These are phyloP conservation scores for Colletotrichum godetiae DNA, from an alignment of 2,329 filamentous ascomycete species.

Conservation along the genomic window DNA sequence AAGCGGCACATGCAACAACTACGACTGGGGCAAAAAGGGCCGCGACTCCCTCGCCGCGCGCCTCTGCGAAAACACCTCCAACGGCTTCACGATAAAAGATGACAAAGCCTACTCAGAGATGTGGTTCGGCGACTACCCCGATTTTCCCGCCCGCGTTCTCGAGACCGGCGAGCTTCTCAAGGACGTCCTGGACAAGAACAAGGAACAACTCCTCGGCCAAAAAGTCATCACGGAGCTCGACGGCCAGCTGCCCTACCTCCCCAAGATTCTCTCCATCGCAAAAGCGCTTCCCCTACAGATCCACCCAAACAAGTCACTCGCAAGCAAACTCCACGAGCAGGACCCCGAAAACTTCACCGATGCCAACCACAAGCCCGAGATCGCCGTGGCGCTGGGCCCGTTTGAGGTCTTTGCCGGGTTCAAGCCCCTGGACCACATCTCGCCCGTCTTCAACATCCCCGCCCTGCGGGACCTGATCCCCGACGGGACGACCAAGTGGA, in stretches of 20 bases:
- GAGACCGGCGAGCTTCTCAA: conserved; percentile 72
- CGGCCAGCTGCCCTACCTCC: conserved; percentile 75
- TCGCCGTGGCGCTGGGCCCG: conserved; percentile 75
- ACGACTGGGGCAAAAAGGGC: conserved; percentile 78
- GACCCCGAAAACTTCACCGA: conserved; percentile 77
- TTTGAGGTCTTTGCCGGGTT: conserved; percentile 84
- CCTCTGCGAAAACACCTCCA: conserved; percentile 73
- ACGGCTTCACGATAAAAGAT: conserved; percentile 73
- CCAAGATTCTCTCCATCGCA: conserved; percentile 76
- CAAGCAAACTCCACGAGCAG: conserved; percentile 70
- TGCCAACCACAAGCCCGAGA: conserved; percentile 83
- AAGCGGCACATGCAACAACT: conserved; percentile 65
- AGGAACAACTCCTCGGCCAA: conserved; percentile 72
- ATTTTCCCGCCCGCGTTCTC: conserved; percentile 73
- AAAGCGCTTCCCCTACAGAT: conserved; percentile 82
- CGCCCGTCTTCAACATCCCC: conserved; percentile 66
- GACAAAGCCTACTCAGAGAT: conserved; percentile 72
- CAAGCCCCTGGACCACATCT: conserved; percentile 72
- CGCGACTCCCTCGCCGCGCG: conserved; percentile 73
- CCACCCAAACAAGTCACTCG: conserved; percentile 77
- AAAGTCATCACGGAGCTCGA: conserved; percentile 70
- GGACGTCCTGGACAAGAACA: conserved; percentile 71
- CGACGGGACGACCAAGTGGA: conserved; percentile 56
- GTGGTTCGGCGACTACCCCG: conserved; percentile 84
- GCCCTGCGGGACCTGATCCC: conserved; percentile 66